Evolutionary conservation across 2,329 filamentous ascomycete species (phyloP).

Genomic region (Xylaria sp.): DNA sequence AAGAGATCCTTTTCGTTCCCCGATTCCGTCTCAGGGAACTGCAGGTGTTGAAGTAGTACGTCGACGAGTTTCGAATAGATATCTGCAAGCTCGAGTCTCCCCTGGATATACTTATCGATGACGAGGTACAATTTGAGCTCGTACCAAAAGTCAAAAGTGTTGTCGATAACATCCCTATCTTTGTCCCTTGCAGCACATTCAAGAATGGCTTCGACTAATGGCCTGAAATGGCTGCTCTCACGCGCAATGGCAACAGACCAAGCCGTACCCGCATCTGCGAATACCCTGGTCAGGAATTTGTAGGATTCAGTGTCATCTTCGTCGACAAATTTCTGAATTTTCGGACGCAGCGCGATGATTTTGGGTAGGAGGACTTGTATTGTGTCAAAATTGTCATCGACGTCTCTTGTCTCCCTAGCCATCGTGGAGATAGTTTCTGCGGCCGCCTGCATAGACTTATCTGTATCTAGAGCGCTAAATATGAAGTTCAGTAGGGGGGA

Average conservation of each 20-base stretch:
- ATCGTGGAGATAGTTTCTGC: slow-evolving; percentile 94
- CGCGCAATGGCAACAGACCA: slow-evolving; percentile 94
- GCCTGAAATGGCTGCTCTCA: slow-evolving; percentile 81
- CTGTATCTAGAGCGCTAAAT: slow-evolving; percentile 78
- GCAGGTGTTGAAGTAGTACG: slow-evolving; percentile 88
- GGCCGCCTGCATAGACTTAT: slow-evolving; percentile 84
- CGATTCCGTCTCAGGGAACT: slow-evolving; percentile 82
- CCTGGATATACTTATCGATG: slow-evolving; percentile 86
- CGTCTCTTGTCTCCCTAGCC: slow-evolving; percentile 89
- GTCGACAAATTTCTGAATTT: slow-evolving; percentile 77
- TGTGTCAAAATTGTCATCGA: slow-evolving; percentile 85
- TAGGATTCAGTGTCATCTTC: slow-evolving; percentile 87
- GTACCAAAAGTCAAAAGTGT: slow-evolving; percentile 98
- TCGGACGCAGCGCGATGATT: slow-evolving; percentile 78
- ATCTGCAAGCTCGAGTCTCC: slow-evolving; percentile 79
- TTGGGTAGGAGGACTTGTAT: slow-evolving; percentile 87
- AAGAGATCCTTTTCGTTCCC: slow-evolving; percentile 85
- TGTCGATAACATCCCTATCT: slow-evolving; percentile 89
- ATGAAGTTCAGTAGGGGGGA: slow-evolving; percentile 86
- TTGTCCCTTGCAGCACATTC: slow-evolving; percentile 89
- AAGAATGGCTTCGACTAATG: slow-evolving; percentile 88
- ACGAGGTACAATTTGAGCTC: slow-evolving; percentile 97
- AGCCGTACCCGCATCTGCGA: slow-evolving; percentile 90
- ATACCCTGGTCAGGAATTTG: slow-evolving; percentile 88
- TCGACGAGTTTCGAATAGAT: slow-evolving; percentile 91